phyloP scores from a whole-genome alignment of 2,329 filamentous ascomycete genomes.

The Fusarium zealandicum region DNA sequence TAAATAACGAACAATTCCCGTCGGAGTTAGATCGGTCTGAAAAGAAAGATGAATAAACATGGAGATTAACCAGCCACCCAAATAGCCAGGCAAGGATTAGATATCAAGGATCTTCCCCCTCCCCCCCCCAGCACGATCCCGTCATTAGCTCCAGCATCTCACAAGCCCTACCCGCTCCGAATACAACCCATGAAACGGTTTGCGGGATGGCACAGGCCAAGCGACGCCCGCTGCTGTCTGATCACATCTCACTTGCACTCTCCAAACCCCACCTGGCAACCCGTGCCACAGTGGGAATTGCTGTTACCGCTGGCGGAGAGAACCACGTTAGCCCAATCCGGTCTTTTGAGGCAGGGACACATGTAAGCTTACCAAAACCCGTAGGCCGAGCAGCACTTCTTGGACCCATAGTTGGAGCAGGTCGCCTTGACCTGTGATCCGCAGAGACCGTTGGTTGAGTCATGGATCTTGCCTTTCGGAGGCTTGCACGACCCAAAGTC shows the following conservation, averaged over 20 bases:
- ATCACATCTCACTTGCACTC: constrained; percentile 39
- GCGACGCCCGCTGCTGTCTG: neutral
- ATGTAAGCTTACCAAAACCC: constrained; percentile 47
- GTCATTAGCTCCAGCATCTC: too few relatives aligned
- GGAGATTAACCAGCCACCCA: neutral
- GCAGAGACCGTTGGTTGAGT: constrained; percentile 50
- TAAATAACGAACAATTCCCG: too few relatives aligned
- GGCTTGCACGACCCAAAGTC: constrained; percentile 47
- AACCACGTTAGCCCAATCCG: constrained; percentile 8
- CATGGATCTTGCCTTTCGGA: constrained; percentile 28
- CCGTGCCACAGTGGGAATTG: constrained; percentile 42
- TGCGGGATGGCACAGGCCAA: neutral
- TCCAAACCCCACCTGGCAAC: constrained; percentile 47
- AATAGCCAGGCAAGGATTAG: too few relatives aligned
- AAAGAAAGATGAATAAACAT: neutral
- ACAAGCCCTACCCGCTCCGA: too few relatives aligned
- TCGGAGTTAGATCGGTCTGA: neutral
- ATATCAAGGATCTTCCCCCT: too few relatives aligned
- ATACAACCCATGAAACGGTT: neutral
- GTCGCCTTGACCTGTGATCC: constrained; percentile 43
- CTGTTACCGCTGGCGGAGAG: constrained; percentile 38
- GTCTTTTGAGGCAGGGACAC: neutral
- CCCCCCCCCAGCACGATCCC: too few relatives aligned
- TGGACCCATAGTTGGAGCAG: constrained; percentile 44
- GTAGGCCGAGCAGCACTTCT: constrained; percentile 48